Evolutionary conservation across 2,329 filamentous ascomycete species (phyloP), one percentile per base, ranked within the genome.

Genomic region (Lasiodiplodia gonubiensis): DNA sequence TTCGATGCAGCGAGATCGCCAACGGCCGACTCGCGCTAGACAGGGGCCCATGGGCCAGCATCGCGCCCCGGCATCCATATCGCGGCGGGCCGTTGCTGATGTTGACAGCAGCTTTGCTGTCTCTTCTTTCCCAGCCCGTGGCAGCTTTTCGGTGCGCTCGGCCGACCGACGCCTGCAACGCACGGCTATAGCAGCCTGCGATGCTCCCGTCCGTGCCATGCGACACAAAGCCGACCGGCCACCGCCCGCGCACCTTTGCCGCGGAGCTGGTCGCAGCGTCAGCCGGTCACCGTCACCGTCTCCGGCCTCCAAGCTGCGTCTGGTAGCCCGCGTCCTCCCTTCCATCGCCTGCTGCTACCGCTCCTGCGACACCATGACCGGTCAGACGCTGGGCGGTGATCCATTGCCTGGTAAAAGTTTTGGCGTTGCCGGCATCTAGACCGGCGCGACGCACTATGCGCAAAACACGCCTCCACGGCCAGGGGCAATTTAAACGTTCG

Each of bases 1-100:
- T 67, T 67, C 65, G 65, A 61, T 67, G 65, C 65, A 67, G 27
- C 46, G 55, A 46, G 48, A 67, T 61, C 61, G 33, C 48, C 33
- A 53, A 51, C 54, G 46, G 54, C 48, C 55, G 30, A 67, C 64
- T 57, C 5, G 25, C 35, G 35, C 48, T 54, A 46, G 25, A 27
- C 39, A 12, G 46, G 53, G 39, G 63, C 21, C 33, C 39, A 27
- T 42, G 52, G 63, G 42, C 64, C 64, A 48, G 30, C 64, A 21
- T 35, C 23, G 30, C 39, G 54, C 25, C 63, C 51, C 51, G 27
- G 39, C 64, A 59, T 37, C 30, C 37, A 52, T 66, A 49, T 66
- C 64, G 42, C 64, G 52, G 63, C 51, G 37, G 49, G 49, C 63
- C 52, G 63, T 65, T 51, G 63, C 53, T 33, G 27, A 46, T 67